A percentile compares a stretch with the other conserved stretches of the same genome.
phyloP scores from a whole-genome alignment of 116 monocot species.

The Phalaenopsis hybrid region DNA sequence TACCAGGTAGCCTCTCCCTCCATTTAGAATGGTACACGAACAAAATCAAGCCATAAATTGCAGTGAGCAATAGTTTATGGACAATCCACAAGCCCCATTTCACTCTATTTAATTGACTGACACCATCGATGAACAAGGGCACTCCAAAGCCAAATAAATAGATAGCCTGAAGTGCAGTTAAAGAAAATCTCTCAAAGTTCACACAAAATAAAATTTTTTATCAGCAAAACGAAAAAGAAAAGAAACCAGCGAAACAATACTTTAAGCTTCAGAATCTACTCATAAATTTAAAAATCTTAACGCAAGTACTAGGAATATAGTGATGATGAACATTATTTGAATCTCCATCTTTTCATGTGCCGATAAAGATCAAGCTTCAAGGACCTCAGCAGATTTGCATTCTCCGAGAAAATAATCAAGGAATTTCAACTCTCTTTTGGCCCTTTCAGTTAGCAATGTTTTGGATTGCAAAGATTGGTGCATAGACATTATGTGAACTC shows the following conservation, averaged over 20 bases:
- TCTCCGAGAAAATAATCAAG: too few species aligned
- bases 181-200: not conserved
- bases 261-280: not conserved
- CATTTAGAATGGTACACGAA: slow-evolving; percentile 64
- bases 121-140: slow-evolving; percentile 59
- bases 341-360: too few species aligned
- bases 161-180: slow-evolving; percentile 42
- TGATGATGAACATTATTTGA: not conserved
- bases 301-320: not conserved
- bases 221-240: not conserved
- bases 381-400: too few species aligned
- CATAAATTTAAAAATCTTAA: not conserved
- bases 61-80: slow-evolving; percentile 64
- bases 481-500: too few species aligned
- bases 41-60: slow-evolving; percentile 74
- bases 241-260: not conserved
- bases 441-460: too few species aligned
- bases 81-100: slow-evolving; percentile 90
- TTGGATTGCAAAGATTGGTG: too few species aligned
- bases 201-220: not conserved
- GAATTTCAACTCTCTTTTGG: too few species aligned
- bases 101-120: slow-evolving; percentile 30
- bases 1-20: slow-evolving; percentile 89
- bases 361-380: too few species aligned
- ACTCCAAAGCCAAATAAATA: slow-evolving; percentile 88